Evolutionary conservation across 164 flowering plant genomes (phyloP), one percentile per base, ranked within the genome.

Genomic region (Berberis vulgaris): DNA sequence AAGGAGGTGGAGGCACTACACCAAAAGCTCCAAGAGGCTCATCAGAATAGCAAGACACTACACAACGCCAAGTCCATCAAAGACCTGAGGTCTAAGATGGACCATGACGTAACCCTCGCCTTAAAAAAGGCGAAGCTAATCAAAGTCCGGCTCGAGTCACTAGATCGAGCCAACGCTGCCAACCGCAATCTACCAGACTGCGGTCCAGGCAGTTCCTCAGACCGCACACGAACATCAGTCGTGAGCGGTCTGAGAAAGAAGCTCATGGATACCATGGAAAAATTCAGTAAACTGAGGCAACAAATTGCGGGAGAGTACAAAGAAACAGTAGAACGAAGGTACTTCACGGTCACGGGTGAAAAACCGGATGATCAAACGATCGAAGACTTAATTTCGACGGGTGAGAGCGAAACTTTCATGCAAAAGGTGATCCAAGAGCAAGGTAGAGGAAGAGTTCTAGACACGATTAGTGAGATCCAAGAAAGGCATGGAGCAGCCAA

Each of bases 401-500:
- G 80, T 0, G 75, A 73, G 63, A 69, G 77, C 50, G 80, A 77
- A 60, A 69, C 60, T 26, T 65, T 73, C n/a, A 49, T 76, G 57
- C 67, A 68, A 65, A 73, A 68, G 69, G 73, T 74, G 49, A 68
- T 76, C 2, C 70, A 71, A 49, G 70, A 68, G 50, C 77, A 73
- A 60, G 82, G 76, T 3, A 64, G 76, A 43, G 82, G 76, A 10
- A 61, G 57, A 43, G 60, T 79, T 6, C 7, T 74, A 60, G 82
- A 74, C 26, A 72, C 73, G 7, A 66, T 79, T 1, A 65, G 72
- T 26, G 80, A 79, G 68, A 77, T 79, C 1, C 74, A 69, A 53
- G 82, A 75, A 60, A 64, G 82, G 45, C 73, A 69, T n/a, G 82
- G 73, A 13, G 82, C 79, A 1, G 74, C 61, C 3, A 76, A 63